phyloP scores from a whole-genome alignment of 768 basidiomycete species.

The Crucibulum laeve region DNA sequence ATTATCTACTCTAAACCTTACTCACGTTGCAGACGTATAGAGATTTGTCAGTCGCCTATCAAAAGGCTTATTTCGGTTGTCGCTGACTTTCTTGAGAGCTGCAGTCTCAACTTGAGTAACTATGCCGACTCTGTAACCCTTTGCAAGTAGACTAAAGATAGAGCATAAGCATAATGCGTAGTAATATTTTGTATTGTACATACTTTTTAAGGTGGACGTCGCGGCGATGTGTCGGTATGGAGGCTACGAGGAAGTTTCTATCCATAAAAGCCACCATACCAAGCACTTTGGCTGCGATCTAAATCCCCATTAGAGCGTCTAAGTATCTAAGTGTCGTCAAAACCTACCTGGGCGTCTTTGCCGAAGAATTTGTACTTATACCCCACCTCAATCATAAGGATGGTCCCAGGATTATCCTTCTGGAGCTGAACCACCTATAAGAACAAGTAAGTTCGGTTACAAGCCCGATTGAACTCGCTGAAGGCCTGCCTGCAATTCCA shows the following conservation, averaged over 20 bases:
- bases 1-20: conserved; percentile 7
- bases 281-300: conserved; percentile 74
- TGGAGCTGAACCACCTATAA: conserved; percentile 54
- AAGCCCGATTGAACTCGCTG: neutral
- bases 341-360: conserved; percentile 70
- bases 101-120: conserved; percentile 84
- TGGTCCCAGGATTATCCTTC: conserved; percentile 54
- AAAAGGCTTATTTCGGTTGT: conserved; percentile 71
- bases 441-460: neutral
- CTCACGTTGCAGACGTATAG: conserved; percentile 87
- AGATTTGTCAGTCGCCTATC: conserved; percentile 70
- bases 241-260: conserved; percentile 73
- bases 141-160: conserved; percentile 55
- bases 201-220: conserved; percentile 77
- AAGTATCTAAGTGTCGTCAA: neutral
- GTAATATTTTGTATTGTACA: conserved; percentile 9
- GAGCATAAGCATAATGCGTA: conserved; percentile 1
- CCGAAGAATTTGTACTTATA: conserved; percentile 84
- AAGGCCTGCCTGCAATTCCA: conserved; percentile 63
- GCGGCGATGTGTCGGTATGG: conserved; percentile 64
- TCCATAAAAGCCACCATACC: conserved; percentile 72
- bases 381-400: conserved; percentile 80
- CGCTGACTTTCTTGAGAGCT: conserved; percentile 79
- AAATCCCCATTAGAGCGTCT: conserved; percentile 2
- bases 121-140: conserved; percentile 81